phyloP scores from a whole-genome alignment of 164 flowering plant genomes.

The Magnolia sinica region DNA sequence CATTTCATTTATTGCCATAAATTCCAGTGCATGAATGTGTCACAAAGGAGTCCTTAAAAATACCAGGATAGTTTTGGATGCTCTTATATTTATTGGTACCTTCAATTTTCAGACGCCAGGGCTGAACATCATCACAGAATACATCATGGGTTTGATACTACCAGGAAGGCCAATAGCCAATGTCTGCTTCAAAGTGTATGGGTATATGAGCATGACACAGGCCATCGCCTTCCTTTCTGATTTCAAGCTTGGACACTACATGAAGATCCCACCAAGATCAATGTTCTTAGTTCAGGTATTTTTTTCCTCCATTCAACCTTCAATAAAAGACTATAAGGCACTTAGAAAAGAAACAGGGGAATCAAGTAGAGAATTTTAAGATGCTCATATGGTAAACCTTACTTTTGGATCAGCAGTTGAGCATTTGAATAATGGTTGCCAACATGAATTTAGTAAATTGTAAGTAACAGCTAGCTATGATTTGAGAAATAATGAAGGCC shows the following conservation, averaged over 20 bases:
- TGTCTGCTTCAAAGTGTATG: constrained; percentile 75
- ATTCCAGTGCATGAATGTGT: not conserved
- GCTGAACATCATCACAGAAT: constrained; percentile 66
- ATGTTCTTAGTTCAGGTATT: constrained; percentile 75
- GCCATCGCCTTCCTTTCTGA: constrained; percentile 69
- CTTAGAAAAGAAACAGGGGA: no score
- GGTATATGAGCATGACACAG: constrained; percentile 73
- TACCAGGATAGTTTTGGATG: not conserved
- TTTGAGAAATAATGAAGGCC: no score
- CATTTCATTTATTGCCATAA: no score
- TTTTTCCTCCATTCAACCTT: not conserved
- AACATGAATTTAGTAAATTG: no score
- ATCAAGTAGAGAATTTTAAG: no score
- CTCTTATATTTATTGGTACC: not conserved
- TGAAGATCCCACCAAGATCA: constrained; percentile 80
- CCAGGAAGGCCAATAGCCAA: constrained; percentile 75
- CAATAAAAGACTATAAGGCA: no score
- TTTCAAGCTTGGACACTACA: constrained; percentile 84
- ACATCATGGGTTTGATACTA: constrained; percentile 53
- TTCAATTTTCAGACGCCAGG: constrained; percentile 56
- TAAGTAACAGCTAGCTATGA: no score
- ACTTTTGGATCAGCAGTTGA: no score
- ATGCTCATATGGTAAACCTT: no score
- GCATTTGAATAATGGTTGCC: no score
- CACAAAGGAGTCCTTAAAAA: not conserved